Percentiles rank a stretch among this genome's conserved stretches.
Evolutionary conservation across 441 rosid species (phyloP).

Genomic region (Pelargonium fulgidum): DNA sequence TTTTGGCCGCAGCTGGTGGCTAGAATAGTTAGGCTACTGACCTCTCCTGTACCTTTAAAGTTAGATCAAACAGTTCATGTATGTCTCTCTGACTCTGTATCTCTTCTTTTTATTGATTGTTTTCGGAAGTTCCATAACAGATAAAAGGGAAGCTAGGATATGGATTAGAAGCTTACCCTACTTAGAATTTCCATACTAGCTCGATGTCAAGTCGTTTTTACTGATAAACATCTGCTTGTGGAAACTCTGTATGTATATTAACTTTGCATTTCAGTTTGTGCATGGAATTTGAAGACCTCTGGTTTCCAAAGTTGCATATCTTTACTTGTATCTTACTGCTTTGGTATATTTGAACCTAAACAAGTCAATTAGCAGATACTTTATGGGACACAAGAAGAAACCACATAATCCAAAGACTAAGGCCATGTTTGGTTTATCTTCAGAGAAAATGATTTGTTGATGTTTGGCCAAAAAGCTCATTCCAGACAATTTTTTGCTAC

Average conservation of each 20-base stretch:
- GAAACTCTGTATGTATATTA: conserved; percentile 20
- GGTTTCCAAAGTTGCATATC: neutral
- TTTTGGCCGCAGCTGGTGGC: conserved; percentile 45
- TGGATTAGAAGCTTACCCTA: conserved; percentile 26
- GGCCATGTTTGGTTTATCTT: too few species aligned
- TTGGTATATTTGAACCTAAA: neutral
- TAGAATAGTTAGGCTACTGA: conserved; percentile 25
- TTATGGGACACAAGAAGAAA: neutral
- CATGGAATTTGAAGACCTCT: neutral
- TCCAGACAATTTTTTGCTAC: too few species aligned
- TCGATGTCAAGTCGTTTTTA: conserved; percentile 18
- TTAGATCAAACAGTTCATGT: conserved; percentile 16
- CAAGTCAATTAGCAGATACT: neutral
- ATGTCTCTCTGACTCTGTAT: conserved; percentile 14
- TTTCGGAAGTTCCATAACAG: conserved; percentile 19
- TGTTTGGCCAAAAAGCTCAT: too few species aligned
- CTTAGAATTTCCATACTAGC: conserved; percentile 31
- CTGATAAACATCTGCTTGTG: conserved; percentile 24
- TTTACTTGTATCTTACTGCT: neutral
- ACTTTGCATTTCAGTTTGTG: neutral
- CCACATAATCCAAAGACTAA: too few species aligned
- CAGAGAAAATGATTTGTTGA: too few species aligned
- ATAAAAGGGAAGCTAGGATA: conserved; percentile 25
- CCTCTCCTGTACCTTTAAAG: conserved; percentile 10
- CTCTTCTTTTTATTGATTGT: neutral